Evolutionary conservation across 2,329 filamentous ascomycete genomes (phyloP).

Genomic region (Diaporthe destruens): DNA sequence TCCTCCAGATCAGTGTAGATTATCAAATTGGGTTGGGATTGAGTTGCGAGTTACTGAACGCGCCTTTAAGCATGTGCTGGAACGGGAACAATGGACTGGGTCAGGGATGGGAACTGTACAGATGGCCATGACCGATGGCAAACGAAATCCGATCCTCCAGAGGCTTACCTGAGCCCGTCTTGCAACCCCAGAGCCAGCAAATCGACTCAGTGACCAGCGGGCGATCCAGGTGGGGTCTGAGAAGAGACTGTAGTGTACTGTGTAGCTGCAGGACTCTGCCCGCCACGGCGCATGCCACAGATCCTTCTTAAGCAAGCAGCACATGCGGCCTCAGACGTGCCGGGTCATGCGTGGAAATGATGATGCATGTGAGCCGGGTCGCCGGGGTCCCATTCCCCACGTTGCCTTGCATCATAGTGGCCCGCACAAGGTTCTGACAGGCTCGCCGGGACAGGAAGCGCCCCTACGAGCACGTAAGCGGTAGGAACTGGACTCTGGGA

Average conservation of each 20-base stretch:
- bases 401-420: conserved; percentile 39
- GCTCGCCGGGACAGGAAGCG: conserved; percentile 31
- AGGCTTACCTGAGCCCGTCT: conserved; percentile 31
- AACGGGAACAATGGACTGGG: not conserved
- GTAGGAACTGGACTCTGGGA: conserved; percentile 23
- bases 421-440: conserved; percentile 39
- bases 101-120: conserved; percentile 23
- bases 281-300: conserved; percentile 6
- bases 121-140: conserved; percentile 15
- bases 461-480: conserved; percentile 27
- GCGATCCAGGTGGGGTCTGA: not conserved
- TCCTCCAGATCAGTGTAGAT: conserved; percentile 4
- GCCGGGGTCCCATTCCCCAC: conserved; percentile 38
- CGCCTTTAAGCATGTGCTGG: conserved; percentile 8
- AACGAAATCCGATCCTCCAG: conserved; percentile 30
- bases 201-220: conserved; percentile 2
- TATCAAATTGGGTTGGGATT: not conserved
- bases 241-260: not conserved
- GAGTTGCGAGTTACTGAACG: conserved; percentile 13
- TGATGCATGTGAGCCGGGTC: conserved; percentile 28
- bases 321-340: conserved; percentile 32
- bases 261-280: conserved; percentile 19
- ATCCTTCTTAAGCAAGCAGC: conserved; percentile 18
- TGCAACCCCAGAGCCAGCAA: not conserved
- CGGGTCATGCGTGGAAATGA: conserved; percentile 32